phyloP scores from a whole-genome alignment of 805 yeast genomes.

The Candida xiaguanensis region DNA sequence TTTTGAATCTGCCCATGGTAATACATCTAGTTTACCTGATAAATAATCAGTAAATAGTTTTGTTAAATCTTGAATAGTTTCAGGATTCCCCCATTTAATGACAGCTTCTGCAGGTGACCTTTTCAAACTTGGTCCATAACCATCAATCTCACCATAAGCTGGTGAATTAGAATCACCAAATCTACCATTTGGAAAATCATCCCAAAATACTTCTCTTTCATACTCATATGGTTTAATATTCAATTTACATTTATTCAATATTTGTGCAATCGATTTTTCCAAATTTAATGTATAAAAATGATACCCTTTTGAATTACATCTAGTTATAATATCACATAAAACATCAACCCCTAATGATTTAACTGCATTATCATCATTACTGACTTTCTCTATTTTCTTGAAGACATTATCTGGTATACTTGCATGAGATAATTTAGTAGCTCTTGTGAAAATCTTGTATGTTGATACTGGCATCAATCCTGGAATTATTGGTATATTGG shows the following conservation, averaged over 20 bases:
- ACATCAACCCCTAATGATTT: constrained; percentile 79
- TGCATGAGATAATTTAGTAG: constrained; percentile 87
- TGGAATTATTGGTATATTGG: constrained; percentile 63
- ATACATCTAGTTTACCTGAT: constrained; percentile 65
- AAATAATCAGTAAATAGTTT: constrained; percentile 68
- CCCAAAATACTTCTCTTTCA: constrained; percentile 87
- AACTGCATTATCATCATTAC: constrained; percentile 70
- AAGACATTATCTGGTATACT: constrained; percentile 61
- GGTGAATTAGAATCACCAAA: constrained; percentile 94
- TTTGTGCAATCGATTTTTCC: constrained; percentile 87
- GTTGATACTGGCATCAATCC: constrained; percentile 93
- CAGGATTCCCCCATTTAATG: constrained; percentile 80
- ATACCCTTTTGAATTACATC: constrained; percentile 66
- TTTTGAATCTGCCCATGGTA: constrained; percentile 92
- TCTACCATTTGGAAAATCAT: constrained; percentile 94
- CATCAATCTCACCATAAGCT: constrained; percentile 97
- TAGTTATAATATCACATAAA: constrained; percentile 53
- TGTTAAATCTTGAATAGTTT: constrained; percentile 53
- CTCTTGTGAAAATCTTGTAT: constrained; percentile 75
- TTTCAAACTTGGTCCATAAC: constrained; percentile 90
- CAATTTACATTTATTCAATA: constrained; percentile 44
- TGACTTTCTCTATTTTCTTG: constrained; percentile 51
- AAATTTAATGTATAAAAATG: constrained; percentile 91
- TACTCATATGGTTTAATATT: constrained; percentile 41
- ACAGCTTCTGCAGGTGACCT: constrained; percentile 60